Evolutionary conservation across 768 basidiomycete genomes (phyloP).

Genomic region (Hericium coralloides): DNA sequence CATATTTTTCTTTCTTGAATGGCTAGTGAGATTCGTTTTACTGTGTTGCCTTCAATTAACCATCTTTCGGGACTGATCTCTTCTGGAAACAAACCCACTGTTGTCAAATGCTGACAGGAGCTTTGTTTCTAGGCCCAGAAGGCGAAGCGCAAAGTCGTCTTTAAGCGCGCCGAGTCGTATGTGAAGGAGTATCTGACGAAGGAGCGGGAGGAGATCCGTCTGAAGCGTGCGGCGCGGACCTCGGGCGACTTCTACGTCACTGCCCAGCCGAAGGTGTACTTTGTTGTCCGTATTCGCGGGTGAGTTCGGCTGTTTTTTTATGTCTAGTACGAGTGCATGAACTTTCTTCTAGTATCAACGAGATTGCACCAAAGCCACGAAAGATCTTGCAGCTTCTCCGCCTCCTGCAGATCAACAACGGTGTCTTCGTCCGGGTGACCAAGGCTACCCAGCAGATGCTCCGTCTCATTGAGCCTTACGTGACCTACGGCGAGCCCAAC

Average conservation of each 20-base stretch:
- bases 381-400: slow-evolving; percentile 99
- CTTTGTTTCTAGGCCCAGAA: slow-evolving; percentile 56
- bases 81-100: background rate
- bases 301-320: slow-evolving; percentile 32
- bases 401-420: slow-evolving; percentile 99
- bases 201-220: slow-evolving; percentile 94
- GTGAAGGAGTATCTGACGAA: slow-evolving; percentile 91
- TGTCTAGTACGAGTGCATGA: slow-evolving; percentile 4
- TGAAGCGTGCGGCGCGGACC: slow-evolving; percentile 87
- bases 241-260: slow-evolving; percentile 97
- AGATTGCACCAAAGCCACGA: slow-evolving; percentile 98
- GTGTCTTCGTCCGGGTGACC: slow-evolving; percentile 96
- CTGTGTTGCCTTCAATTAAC: slow-evolving; percentile 82
- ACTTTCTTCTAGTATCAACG: slow-evolving; percentile 74
- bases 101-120: slow-evolving; percentile 14
- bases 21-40: slow-evolving; percentile 62
- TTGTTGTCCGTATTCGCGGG: slow-evolving; percentile 96
- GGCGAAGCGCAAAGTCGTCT: slow-evolving; percentile 93
- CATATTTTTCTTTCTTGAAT: slow-evolving; percentile 59
- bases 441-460: slow-evolving; percentile 98
- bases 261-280: slow-evolving; percentile 94
- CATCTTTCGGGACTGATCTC: slow-evolving; percentile 88
- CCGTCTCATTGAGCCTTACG: slow-evolving; percentile 92
- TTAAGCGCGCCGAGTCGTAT: slow-evolving; percentile 98
- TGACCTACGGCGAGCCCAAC: slow-evolving; percentile 97